A percentile compares a stretch with the other conserved stretches of the same genome.
Evolutionary conservation across 73 alveolate species (phyloP).

Genomic region (Halteria grandinella): DNA sequence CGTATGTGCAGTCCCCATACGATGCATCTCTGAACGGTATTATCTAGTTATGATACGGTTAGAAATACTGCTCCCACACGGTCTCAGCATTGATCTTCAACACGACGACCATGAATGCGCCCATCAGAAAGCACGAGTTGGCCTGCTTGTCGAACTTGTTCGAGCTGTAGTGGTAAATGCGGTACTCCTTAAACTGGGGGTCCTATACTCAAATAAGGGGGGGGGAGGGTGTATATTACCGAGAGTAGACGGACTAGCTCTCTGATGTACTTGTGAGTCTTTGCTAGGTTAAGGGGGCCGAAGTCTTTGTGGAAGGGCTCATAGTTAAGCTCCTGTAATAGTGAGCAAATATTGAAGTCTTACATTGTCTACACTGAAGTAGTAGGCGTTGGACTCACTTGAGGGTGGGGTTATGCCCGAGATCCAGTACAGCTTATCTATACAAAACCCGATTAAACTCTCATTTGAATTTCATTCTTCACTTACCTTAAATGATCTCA

Average conservation of each 20-base stretch:
- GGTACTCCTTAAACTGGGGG: constrained; percentile 56
- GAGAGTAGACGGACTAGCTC: constrained; percentile 62
- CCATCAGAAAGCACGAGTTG: constrained; percentile 80
- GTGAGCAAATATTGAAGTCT: neutral
- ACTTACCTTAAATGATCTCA: too few relatives aligned
- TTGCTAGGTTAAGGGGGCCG: constrained; percentile 78
- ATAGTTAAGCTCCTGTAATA: constrained; percentile 61
- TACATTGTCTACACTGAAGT: constrained; percentile 59
- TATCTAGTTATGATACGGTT: constrained; percentile 64
- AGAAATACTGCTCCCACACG: constrained; percentile 68
- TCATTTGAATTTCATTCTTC: neutral
- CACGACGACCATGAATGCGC: constrained; percentile 75
- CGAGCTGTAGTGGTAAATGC: constrained; percentile 70
- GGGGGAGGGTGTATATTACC: neutral
- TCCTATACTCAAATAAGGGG: constrained; percentile 27
- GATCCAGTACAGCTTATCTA: constrained; percentile 25
- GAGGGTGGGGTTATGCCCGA: constrained; percentile 54
- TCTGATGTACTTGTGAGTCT: constrained; percentile 70
- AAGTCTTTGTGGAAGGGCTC: constrained; percentile 80
- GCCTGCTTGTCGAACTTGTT: constrained; percentile 74
- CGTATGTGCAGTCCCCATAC: constrained; percentile 75
- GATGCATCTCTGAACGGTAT: constrained; percentile 84
- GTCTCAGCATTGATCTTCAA: constrained; percentile 66
- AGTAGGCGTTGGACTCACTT: constrained; percentile 46
- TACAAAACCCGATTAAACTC: neutral